phyloP scores from a whole-genome alignment of 768 basidiomycete genomes.

The Leccinum variicolor region DNA sequence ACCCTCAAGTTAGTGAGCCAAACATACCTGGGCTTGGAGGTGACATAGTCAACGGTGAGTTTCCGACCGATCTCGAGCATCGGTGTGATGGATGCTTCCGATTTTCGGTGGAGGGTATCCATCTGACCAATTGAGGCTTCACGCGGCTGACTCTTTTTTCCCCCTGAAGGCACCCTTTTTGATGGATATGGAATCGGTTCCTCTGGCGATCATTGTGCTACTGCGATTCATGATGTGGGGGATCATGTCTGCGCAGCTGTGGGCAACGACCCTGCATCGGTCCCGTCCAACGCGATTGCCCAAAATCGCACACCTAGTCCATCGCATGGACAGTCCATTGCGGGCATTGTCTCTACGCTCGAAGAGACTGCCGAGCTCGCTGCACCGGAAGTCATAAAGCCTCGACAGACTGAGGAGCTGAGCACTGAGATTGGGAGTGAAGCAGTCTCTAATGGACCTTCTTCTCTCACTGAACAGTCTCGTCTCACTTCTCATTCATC shows the following conservation, averaged over 20 bases:
- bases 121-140: slow-evolving; percentile 39
- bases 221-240: slow-evolving; percentile 13
- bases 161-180: slow-evolving; percentile 38
- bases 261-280: slow-evolving; percentile 25
- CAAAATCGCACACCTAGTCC: slow-evolving; percentile 11
- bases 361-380: slow-evolving; percentile 19
- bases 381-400: slow-evolving; percentile 21
- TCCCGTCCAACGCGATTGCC: slow-evolving; percentile 19
- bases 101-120: slow-evolving; percentile 40
- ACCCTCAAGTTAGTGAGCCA: slow-evolving; percentile 35
- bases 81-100: slow-evolving; percentile 45
- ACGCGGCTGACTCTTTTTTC: slow-evolving; percentile 51
- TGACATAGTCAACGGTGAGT: slow-evolving; percentile 52
- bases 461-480: slow-evolving; percentile 30
- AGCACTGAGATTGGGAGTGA: slow-evolving; percentile 20
- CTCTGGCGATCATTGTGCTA: slow-evolving; percentile 25
- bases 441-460: slow-evolving; percentile 12
- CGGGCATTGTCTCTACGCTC: slow-evolving; percentile 16
- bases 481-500: slow-evolving; percentile 30
- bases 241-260: slow-evolving; percentile 17
- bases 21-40: slow-evolving; percentile 33
- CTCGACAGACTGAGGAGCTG: slow-evolving; percentile 8
- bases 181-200: slow-evolving; percentile 36
- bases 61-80: slow-evolving; percentile 31
- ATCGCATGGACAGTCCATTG: slow-evolving; percentile 20